Base-by-base conservation (phyloP, 345 rosid genomes). In the Boechera divaricarpa region DNA sequence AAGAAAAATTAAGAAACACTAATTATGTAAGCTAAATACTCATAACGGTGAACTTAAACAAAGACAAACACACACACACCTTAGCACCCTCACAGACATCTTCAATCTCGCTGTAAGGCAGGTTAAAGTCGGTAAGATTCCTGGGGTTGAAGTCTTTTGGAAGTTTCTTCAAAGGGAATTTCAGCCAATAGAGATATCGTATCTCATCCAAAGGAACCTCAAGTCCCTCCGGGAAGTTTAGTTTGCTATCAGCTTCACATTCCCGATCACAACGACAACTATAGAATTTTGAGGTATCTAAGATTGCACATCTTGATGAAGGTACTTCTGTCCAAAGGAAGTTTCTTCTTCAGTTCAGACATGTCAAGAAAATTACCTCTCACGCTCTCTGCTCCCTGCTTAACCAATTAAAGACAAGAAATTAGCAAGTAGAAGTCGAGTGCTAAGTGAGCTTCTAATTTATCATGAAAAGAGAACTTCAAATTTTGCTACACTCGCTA, bases 291-390 rank as follows among this genome's bases (percentile, higher is more conserved):
- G 4, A 83, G 81, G 10, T 77, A 63, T 52, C 75, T 70, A 39
- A 80, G 83, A 47, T 66, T 66, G 4, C 0, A 2, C 86, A 83
- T 83, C 18, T n/a, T 6, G 2, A 0, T 2, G 52, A 83, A 80
- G 7, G 54, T 67, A 12, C 2, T 2, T 31, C 0, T 38, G 2
- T 16, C 10, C 38, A 83, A 38, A 36, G 41, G 4, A 5, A 69
- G 2, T 12, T 60, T n/a, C 7, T 36, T 6, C 38, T n/a, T 18
- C 13, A 77, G 48, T 51, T 65, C 49, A 2, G 44, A 65, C 62
- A 55, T 38, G 60, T 82, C 66, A 1, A 84, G 41, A 42, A 60
- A 55, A 11, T 76, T 65, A 10, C 83, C 85, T 61, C 81, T 66
- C 5, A 81, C 31, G 2, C 24, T 15, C 28, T 64, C 41, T 9